Conservation (phyloP, 108 stramenopile genomes). For the Chaetoceros muelleri region DNA sequence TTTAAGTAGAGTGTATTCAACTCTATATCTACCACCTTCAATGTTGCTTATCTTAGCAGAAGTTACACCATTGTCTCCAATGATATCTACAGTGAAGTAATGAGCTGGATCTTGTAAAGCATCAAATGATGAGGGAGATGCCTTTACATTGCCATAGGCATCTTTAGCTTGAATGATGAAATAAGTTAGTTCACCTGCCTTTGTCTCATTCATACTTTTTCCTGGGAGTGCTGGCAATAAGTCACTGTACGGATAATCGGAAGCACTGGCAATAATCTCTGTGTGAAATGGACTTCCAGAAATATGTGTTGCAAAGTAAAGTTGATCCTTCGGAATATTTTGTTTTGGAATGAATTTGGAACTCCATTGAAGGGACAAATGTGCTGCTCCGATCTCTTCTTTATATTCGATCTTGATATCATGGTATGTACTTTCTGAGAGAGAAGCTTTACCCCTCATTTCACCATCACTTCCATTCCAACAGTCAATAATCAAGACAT, state of each 20-base stretch:
- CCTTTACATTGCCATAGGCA: constrained; percentile 38
- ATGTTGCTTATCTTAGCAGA: constrained; percentile 43
- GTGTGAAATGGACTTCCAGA: constrained; percentile 62
- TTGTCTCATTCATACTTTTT: constrained; percentile 28
- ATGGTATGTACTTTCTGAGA: constrained; percentile 38
- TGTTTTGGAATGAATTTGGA: constrained; percentile 38
- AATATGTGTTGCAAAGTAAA: constrained; percentile 52
- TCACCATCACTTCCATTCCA: constrained; percentile 31
- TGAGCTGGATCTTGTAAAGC: constrained; percentile 29
- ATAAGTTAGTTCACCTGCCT: constrained; percentile 44
- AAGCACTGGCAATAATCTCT: constrained; percentile 53
- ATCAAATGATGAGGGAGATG: constrained; percentile 16
- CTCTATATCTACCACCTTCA: constrained; percentile 48
- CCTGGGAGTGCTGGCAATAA: constrained; percentile 40
- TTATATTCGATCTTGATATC: constrained; percentile 70
- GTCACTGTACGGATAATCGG: constrained; percentile 57
- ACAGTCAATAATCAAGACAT: constrained; percentile 55
- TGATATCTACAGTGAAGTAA: constrained; percentile 44
- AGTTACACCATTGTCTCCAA: constrained; percentile 8
- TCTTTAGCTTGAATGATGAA: constrained; percentile 71
- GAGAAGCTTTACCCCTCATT: constrained; percentile 27
- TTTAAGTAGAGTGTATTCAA: constrained; percentile 52
- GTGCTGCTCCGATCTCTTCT: constrained; percentile 60
- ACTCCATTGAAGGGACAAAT: constrained; percentile 49
- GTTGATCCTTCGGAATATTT: constrained; percentile 33